Base-by-base conservation (phyloP, 176 grass and related monocot genomes). In the Zea luxurians region DNA sequence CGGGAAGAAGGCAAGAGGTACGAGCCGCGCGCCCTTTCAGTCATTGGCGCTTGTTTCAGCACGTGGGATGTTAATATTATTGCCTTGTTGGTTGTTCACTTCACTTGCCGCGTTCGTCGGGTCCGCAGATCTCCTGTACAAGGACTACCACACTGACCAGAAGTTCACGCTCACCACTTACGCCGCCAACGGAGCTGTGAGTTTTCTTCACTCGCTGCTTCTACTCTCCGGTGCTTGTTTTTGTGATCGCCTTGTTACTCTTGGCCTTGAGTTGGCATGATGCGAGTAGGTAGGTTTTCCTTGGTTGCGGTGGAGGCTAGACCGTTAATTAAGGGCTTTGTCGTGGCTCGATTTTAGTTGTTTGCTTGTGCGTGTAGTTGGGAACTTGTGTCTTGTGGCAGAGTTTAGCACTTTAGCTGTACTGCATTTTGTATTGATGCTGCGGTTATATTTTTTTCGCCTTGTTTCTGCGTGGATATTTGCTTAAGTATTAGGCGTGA, bases 1-100 rank as follows among this genome's bases (percentile, higher is more conserved):
- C 70, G 88, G 91, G 34, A 88, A 90, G 83, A 88, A 83, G 77
- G 83, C 91, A 4, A 86, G 91, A 80, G 88, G 91, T 90, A 3
- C 0, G 48, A 0, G 11, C 78, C 21, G 34, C 36, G 8, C 4
- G 21, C 16, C 4, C 21, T 81, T 10, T 64, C 64, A 10, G 71
- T 48, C 55, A 27, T 62, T 44, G 13, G 48, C 45, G 55, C 18
- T 78, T 16, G n/a, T 71, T 53, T 63, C 37, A 64, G 58, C 58
- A 17, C 64, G 13, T 8, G 5, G 48, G 3, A 70, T 70, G 81
- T 64, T 88, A 38, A 80, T 34, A 4, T 65, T 71, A 6, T 7
- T 17, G 57, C 1, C 40, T 58, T 27, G 27, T 27, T 27, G 27
- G 54, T 58, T 9, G 54, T 55, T 27, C 27, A 27, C 27, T 27